Conservation (phyloP, 1,139 yeast species). For the Sugiyamaella grinbergsii region DNA sequence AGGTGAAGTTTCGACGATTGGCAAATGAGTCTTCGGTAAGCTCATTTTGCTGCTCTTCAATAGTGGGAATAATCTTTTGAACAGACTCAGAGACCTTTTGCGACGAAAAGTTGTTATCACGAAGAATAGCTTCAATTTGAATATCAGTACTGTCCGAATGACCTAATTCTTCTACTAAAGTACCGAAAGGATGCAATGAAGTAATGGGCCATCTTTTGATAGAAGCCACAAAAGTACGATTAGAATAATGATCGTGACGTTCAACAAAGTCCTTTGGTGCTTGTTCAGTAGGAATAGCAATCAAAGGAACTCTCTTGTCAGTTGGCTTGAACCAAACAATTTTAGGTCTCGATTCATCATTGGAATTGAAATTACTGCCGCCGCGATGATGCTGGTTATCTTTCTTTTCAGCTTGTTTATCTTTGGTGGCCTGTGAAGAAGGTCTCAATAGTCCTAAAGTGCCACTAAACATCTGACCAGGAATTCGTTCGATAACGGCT, state of each 20-base stretch:
- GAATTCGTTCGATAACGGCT: slow-evolving; percentile 95
- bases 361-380: slow-evolving; percentile 13
- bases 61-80: slow-evolving; percentile 42
- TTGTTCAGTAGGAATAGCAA: slow-evolving; percentile 98
- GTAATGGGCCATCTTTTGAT: slow-evolving; percentile 99
- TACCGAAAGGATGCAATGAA: slow-evolving; percentile 96
- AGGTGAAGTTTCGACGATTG: slow-evolving; percentile 58
- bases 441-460: slow-evolving; percentile 92
- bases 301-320: slow-evolving; percentile 93
- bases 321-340: slow-evolving; percentile 99
- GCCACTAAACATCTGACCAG: slow-evolving; percentile 90
- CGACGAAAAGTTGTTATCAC: slow-evolving; percentile 89
- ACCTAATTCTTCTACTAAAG: slow-evolving; percentile 85
- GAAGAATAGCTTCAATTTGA: slow-evolving; percentile 83
- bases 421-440: slow-evolving; percentile 90
- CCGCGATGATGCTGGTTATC: slow-evolving; percentile 40
- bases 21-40: slow-evolving; percentile 42
- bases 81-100: slow-evolving; percentile 69
- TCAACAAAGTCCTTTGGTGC: slow-evolving; percentile 96
- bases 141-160: slow-evolving; percentile 73
- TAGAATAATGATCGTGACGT: slow-evolving; percentile 79
- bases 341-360: slow-evolving; percentile 59
- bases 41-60: slow-evolving; percentile 24
- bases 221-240: slow-evolving; percentile 87
- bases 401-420: slow-evolving; percentile 59